Base-by-base conservation (phyloP, 495 filamentous ascomycete species). In the Annulohypoxylon bovei region DNA sequence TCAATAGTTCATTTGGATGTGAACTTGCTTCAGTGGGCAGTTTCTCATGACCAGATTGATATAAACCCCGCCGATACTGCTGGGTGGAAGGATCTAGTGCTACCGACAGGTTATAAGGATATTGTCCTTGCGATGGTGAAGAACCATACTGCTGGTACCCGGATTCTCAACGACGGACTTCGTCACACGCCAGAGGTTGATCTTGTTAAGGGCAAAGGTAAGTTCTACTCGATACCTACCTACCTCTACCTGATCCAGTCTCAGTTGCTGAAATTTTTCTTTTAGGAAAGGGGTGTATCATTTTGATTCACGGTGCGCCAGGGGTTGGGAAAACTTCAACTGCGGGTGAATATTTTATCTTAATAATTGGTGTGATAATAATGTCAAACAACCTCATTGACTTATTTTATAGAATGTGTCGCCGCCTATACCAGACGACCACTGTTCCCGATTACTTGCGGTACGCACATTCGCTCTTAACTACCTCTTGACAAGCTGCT, bases 121-220 rank as follows among this genome's bases (percentile, higher is more conserved):
- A 54, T 54, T 22, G 50, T 54, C 16, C 50, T 54, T n/a, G 50
- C 50, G 50, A 54, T 54, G 50, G 50, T 54, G 16, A 54, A 54
- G n/a, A 54, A 54, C 6, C 50, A 54, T 33, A 54, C 50, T 22
- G 50, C 50, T 8, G 28, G 50, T 9, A 54, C 50, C 12, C 27
- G 27, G 16, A 54, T 54, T 35, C 28, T 54, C 28, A 54, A 54
- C 27, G 20, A 33, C 7, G 50, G 50, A 20, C 12, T 54, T 22
- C n/a, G n/a, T n/a, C 50, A 54, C 28, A 54, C 50, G 8, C 50
- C 50, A 33, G 50, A 54, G n/a, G 50, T 54, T 3, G 50, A 54
- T 7, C 50, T 54, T 22, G 50, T 54, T 20, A 54, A 54, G 28
- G 50, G 50, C 50, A 54, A 54, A 54, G 50, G 50, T 54, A 33